phyloP scores from a whole-genome alignment of 1,139 yeast species.

The Taiozyma sp. region DNA sequence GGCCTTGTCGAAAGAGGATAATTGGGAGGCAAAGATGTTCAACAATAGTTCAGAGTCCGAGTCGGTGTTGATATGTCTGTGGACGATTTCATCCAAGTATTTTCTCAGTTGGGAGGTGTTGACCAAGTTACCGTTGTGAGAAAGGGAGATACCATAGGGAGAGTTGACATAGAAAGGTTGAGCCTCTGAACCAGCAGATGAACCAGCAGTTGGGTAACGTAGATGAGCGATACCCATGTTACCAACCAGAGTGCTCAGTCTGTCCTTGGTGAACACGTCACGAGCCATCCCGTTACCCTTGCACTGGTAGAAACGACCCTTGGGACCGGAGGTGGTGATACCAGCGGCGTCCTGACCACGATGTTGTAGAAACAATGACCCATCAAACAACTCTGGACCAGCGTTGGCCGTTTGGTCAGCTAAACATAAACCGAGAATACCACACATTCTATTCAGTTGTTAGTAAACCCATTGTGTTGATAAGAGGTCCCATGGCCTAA shows the following conservation, averaged over 20 bases:
- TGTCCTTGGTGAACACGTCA: conserved; percentile 84
- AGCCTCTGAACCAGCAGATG: conserved; percentile 94
- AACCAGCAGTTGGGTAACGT: conserved; percentile 98
- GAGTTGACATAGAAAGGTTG: conserved; percentile 98
- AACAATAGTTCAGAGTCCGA: conserved; percentile 89
- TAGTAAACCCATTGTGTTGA: too few species aligned
- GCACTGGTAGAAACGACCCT: conserved; percentile 94
- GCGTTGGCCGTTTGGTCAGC: conserved; percentile 73
- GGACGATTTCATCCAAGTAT: conserved; percentile 88
- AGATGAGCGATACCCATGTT: conserved; percentile 95
- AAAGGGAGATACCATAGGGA: conserved; percentile 86
- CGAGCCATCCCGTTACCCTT: conserved; percentile 99
- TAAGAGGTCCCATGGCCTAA: too few species aligned
- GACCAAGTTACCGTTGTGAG: conserved; percentile 94
- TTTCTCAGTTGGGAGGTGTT: conserved; percentile 74
- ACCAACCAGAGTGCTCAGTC: conserved; percentile 80
- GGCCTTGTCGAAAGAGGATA: conserved; percentile 87
- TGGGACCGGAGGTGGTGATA: conserved; percentile 89
- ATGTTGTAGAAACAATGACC: conserved; percentile 90
- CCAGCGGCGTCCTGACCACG: conserved; percentile 99
- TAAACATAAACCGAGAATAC: conserved; percentile 82
- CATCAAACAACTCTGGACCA: conserved; percentile 89
- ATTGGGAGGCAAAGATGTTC: conserved; percentile 87
- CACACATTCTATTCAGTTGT: conserved; percentile 62
- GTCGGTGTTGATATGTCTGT: conserved; percentile 96